Evolutionary conservation across 1,284 basidiomycete genomes (phyloP), one percentile per base, ranked within the genome.

Genomic region (Moesziomyces aphidis): DNA sequence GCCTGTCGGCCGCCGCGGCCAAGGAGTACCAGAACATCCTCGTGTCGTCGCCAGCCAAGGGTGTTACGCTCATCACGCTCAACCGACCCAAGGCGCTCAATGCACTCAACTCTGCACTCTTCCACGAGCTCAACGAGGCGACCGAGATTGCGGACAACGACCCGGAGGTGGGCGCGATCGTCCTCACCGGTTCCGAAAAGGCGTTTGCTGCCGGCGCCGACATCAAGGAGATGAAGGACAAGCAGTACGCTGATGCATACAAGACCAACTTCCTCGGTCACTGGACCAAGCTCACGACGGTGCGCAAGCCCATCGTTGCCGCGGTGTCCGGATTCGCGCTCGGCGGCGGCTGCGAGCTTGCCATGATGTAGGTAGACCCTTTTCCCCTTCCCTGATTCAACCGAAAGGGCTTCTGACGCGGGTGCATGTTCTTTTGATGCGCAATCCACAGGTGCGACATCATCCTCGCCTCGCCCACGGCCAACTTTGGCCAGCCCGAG

Each of bases 41-140:
- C 65, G 89, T 91, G 39, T 90, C 92, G 6, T 88, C 88, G 57
- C 92, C 93, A 8, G 88, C 90, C 61, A 89, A 90, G 24, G 89
- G 89, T 54, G 94, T 99, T 55, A 88, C 90, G 10, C 91, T 97
- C 77, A 90, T 99, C 85, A 94, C 93, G 17, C 89, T 99, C 82
- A 97, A 99, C 88, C 89, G 96, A 60, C 96, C 97, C 53, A 97
- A 97, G 84, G 94, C 94, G 24, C 89, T 98, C 79, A 98, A 99
- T 85, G 86, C 86, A 5, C 84, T 87, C 71, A 86, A 85, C 76
- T 85, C 85, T 31, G 76, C 80, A 34, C 83, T 87, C 26, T 86
- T 86, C 73, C 64, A 77, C 56, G 96, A 97, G 43, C 88, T 99
- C 67, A 92, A 89, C 81, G 89, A 90, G 11, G 91, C 93, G 9